phyloP scores from a whole-genome alignment of 225 moss, liverwort and hornwort genomes.

The Bryoerythrophyllum caledonicum region DNA sequence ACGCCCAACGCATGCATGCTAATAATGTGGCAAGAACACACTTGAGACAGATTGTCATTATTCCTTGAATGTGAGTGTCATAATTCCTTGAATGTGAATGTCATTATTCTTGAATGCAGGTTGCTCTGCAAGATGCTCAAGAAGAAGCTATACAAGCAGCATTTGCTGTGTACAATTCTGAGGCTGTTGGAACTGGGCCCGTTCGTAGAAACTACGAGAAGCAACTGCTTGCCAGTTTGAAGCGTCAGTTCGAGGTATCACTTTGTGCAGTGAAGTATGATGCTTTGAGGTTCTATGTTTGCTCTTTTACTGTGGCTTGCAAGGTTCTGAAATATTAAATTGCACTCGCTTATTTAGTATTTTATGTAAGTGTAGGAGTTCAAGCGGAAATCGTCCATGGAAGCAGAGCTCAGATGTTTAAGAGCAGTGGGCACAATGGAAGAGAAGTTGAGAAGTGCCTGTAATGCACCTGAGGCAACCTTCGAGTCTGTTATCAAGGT shows the following conservation, averaged over 20 bases:
- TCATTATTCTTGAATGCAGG: conserved; percentile 24
- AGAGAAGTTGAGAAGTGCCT: conserved; percentile 68
- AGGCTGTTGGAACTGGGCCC: conserved; percentile 75
- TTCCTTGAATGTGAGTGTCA: neutral
- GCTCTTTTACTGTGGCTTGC: neutral
- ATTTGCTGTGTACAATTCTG: conserved; percentile 57
- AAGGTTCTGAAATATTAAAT: neutral
- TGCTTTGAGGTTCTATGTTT: conserved; percentile 1
- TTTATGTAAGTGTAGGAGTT: conserved; percentile 41
- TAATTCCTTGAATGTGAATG: neutral
- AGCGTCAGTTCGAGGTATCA: conserved; percentile 65
- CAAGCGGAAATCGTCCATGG: conserved; percentile 79
- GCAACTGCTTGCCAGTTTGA: conserved; percentile 59
- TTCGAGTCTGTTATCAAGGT: conserved; percentile 72
- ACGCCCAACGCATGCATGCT: no score
- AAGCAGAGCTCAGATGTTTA: conserved; percentile 69
- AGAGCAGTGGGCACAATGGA: conserved; percentile 75
- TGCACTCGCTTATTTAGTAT: neutral
- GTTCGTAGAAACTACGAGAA: conserved; percentile 74
- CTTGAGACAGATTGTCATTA: neutral
- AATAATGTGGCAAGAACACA: neutral
- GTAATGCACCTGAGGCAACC: conserved; percentile 62
- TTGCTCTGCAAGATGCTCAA: conserved; percentile 64
- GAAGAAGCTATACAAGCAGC: conserved; percentile 76
- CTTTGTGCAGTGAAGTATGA: neutral